Evolutionary conservation across 495 filamentous ascomycete genomes (phyloP).

Genomic region (Xylaria scruposa): DNA sequence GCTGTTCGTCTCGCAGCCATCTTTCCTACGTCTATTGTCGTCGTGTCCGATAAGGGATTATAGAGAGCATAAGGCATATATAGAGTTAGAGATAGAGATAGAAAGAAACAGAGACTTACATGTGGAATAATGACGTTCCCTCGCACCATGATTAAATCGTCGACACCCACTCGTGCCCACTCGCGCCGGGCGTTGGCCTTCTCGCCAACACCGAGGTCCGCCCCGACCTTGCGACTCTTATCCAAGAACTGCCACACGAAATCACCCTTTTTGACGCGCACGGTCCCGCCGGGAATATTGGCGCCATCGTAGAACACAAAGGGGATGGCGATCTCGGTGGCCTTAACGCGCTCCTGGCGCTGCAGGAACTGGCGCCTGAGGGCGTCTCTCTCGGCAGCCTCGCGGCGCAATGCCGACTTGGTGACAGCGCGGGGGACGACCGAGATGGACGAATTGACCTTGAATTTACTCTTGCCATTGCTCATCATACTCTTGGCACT

Average conservation of each 20-base stretch:
- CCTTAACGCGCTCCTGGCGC: constrained; percentile 87
- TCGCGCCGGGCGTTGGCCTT: constrained; percentile 67
- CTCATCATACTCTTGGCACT: constrained; percentile 43
- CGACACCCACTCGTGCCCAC: constrained; percentile 94
- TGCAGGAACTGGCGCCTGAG: constrained; percentile 83
- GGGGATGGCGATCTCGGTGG: constrained; percentile 86
- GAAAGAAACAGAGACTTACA: constrained; percentile 61
- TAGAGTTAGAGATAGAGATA: background rate
- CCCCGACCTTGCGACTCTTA: constrained; percentile 85
- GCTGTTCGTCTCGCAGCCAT: background rate
- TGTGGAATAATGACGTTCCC: constrained; percentile 94
- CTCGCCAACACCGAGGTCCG: constrained; percentile 76
- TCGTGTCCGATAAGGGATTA: background rate
- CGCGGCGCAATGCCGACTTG: constrained; percentile 80
- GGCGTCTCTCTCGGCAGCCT: constrained; percentile 81
- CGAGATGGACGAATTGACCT: constrained; percentile 69
- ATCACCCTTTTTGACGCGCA: constrained; percentile 90
- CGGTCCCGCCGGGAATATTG: constrained; percentile 83
- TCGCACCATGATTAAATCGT: constrained; percentile 93
- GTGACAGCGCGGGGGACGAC: constrained; percentile 82
- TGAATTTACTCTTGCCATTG: constrained; percentile 44
- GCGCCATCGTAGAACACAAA: constrained; percentile 99
- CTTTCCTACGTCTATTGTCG: background rate
- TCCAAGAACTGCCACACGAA: constrained; percentile 91
- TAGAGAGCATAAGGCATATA: background rate